These are phyloP conservation scores for Penicillium sp. DNA, from an alignment of 2,329 filamentous ascomycete species.

Conservation along the genomic window DNA sequence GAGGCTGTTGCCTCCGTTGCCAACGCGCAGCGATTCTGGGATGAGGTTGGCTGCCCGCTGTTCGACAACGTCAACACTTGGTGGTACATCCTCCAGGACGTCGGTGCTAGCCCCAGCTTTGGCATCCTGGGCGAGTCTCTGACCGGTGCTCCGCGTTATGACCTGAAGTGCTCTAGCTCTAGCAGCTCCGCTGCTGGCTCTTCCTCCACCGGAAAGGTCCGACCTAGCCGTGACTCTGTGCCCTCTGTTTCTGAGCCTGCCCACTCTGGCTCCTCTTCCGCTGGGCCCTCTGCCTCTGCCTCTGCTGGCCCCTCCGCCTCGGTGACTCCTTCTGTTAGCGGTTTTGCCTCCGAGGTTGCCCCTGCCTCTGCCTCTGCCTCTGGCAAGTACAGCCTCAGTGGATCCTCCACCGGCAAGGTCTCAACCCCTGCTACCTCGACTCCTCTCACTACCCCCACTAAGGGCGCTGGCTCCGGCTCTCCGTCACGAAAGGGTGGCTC, in stretches of 20 bases:
- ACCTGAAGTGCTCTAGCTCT: constrained; percentile 32
- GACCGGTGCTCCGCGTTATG: constrained; percentile 36
- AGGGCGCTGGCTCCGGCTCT: constrained; percentile 6
- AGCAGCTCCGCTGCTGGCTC: constrained; percentile 19
- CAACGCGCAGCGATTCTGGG: constrained; percentile 77
- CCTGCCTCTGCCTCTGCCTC: not conserved
- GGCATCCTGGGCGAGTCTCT: constrained; percentile 33
- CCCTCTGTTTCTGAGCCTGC: constrained; percentile 1
- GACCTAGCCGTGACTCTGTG: not conserved
- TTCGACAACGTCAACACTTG: constrained; percentile 39
- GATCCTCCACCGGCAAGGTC: too few species aligned
- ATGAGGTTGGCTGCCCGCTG: constrained; percentile 64
- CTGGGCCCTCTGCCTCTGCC: constrained; percentile 2
- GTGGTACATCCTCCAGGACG: constrained; percentile 42
- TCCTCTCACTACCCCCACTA: not conserved
- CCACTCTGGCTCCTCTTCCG: constrained; percentile 1
- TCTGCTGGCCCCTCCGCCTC: constrained; percentile 4
- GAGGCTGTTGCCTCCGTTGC: constrained; percentile 56
- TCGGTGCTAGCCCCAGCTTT: constrained; percentile 35
- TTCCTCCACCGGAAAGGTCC: constrained; percentile 11
- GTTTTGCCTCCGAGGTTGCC: too few species aligned
- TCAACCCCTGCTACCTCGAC: too few species aligned
- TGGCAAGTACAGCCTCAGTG: not conserved
- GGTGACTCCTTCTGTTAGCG: too few species aligned
- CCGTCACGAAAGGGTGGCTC: constrained; percentile 3